Evolutionary conservation across 2,329 filamentous ascomycete species (phyloP).

Genomic region (Sphaerulina populicola): DNA sequence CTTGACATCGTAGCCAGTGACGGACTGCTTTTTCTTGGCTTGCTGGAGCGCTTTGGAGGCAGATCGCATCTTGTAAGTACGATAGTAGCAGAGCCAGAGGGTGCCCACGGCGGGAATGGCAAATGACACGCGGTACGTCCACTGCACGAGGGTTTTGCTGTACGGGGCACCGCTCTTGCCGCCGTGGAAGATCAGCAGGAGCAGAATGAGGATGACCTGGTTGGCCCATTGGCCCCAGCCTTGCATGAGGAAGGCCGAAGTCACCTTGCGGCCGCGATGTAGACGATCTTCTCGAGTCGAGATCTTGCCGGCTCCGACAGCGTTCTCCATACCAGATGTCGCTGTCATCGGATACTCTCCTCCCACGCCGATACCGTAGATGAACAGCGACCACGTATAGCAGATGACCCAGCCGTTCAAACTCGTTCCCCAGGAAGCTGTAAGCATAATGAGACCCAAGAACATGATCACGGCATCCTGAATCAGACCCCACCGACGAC

Average conservation of each 20-base stretch:
- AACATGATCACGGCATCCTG: conserved; percentile 96
- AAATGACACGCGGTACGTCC: conserved; percentile 86
- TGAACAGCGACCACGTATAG: conserved; percentile 90
- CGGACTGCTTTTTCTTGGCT: conserved; percentile 75
- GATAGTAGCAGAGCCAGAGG: conserved; percentile 91
- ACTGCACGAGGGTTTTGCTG: conserved; percentile 67
- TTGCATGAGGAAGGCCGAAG: conserved; percentile 94
- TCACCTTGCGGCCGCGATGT: conserved; percentile 91
- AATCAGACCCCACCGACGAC: conserved; percentile 88
- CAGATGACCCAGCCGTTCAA: conserved; percentile 95
- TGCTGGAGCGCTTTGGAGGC: conserved; percentile 72
- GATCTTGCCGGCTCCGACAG: conserved; percentile 72
- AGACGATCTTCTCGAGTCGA: conserved; percentile 89
- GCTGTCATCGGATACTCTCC: conserved; percentile 97
- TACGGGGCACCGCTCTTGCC: conserved; percentile 70
- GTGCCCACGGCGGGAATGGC: conserved; percentile 85
- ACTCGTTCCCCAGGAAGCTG: conserved; percentile 76
- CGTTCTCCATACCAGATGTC: conserved; percentile 74
- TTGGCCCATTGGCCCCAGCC: conserved; percentile 96
- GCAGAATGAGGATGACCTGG: conserved; percentile 77
- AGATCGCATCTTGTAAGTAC: conserved; percentile 86
- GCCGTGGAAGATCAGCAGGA: conserved; percentile 82
- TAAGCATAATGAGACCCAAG: conserved; percentile 81
- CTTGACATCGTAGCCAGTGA: conserved; percentile 86
- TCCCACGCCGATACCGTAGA: conserved; percentile 67